A percentile compares a stretch with the other conserved stretches of the same genome.
phyloP scores from a whole-genome alignment of 768 basidiomycete species.

The Gloeophyllum trabeum region DNA sequence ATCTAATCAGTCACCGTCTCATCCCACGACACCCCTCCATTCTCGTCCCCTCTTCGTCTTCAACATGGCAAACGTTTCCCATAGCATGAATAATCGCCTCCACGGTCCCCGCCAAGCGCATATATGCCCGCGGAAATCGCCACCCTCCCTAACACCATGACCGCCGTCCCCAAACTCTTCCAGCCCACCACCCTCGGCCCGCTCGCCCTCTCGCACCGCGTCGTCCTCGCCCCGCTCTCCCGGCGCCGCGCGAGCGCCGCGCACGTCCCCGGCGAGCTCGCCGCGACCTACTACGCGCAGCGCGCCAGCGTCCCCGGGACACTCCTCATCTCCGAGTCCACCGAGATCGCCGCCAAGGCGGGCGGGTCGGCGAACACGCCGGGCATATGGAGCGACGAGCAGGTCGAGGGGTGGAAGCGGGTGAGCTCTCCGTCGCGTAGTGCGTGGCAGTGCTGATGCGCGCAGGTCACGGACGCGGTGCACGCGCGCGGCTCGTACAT shows the following conservation, averaged over 20 bases:
- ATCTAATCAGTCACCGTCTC: too few species aligned
- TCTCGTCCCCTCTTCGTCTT: too few species aligned
- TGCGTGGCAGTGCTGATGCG: neutral
- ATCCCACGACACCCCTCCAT: too few species aligned
- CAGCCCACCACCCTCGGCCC: constrained; percentile 8
- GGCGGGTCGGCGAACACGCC: constrained; percentile 18
- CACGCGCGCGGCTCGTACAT: constrained; percentile 43
- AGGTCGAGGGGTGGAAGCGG: neutral
- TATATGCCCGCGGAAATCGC: too few species aligned
- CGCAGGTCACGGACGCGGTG: constrained; percentile 44
- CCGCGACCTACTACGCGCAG: constrained; percentile 4
- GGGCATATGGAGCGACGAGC: constrained; percentile 12
- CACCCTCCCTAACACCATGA: too few species aligned
- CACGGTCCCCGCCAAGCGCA: too few species aligned
- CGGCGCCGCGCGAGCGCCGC: constrained; percentile 8
- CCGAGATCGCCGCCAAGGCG: constrained; percentile 14
- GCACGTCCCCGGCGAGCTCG: constrained; percentile 3
- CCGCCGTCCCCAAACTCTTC: constrained; percentile 8
- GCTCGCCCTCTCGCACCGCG: constrained; percentile 10
- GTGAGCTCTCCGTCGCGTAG: neutral
- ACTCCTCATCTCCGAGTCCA: constrained; percentile 21
- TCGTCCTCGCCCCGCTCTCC: constrained; percentile 13
- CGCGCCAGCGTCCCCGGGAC: constrained; percentile 10
- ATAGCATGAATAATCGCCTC: too few species aligned
- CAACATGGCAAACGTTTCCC: too few species aligned